Evolutionary conservation across 2,329 filamentous ascomycete genomes (phyloP).

Genomic region (Penicillium sp.): DNA sequence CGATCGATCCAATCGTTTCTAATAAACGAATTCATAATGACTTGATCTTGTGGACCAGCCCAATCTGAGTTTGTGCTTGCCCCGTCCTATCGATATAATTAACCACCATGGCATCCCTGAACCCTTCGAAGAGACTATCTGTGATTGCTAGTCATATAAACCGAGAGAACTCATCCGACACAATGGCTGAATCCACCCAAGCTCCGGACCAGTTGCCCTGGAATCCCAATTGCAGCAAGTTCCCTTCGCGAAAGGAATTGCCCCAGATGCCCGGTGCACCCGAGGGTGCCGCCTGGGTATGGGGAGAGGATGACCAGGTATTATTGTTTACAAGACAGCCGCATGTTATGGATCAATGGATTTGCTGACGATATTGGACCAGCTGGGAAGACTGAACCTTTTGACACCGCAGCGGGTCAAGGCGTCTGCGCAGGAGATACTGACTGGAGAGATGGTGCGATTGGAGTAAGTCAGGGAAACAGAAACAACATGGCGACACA

Average conservation of each 20-base stretch:
- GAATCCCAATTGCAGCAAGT: conserved; percentile 55
- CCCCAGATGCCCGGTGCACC: conserved; percentile 56
- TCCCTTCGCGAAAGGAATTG: conserved; percentile 57
- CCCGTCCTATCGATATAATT: neutral
- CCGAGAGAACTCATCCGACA: neutral
- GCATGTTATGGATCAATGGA: neutral
- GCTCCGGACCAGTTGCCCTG: conserved; percentile 48
- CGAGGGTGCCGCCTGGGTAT: conserved; percentile 61
- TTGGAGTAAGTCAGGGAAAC: conserved; percentile 47
- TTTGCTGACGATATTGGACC: neutral
- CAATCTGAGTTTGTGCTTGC: neutral
- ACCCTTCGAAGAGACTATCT: conserved; percentile 7
- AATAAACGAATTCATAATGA: neutral
- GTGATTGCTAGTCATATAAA: conserved; percentile 14
- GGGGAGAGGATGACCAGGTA: conserved; percentile 59
- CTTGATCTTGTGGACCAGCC: neutral
- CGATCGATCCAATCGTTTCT: neutral
- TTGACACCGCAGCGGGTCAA: conserved; percentile 58
- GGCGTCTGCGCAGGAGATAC: conserved; percentile 56
- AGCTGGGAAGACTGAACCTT: conserved; percentile 54
- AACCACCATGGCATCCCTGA: conserved; percentile 7
- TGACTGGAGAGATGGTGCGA: conserved; percentile 58
- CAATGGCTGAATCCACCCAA: conserved; percentile 22
- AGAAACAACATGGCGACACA: neutral
- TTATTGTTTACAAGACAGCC: neutral